These are phyloP conservation scores for Lablab purpureus DNA, from an alignment of 306 rosid species.

Conservation along the genomic window DNA sequence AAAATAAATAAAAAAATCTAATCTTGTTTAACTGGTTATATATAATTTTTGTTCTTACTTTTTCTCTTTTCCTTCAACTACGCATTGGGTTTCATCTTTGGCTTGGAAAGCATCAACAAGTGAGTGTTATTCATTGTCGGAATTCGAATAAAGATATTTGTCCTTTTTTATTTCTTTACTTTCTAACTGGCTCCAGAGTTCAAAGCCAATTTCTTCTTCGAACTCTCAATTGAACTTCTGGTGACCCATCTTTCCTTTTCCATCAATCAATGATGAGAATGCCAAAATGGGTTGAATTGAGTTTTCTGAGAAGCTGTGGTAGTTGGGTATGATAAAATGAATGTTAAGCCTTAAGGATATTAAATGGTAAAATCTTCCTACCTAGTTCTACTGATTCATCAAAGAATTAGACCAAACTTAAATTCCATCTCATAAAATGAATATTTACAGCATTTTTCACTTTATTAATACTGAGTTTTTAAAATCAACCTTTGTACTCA, in stretches of 20 bases:
- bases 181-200: neutral
- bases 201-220: constrained; percentile 10
- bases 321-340: neutral
- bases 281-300: neutral
- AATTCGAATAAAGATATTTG: constrained; percentile 6
- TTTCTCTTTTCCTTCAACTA: constrained; percentile 2
- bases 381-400: neutral
- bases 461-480: neutral
- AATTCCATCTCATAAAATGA: neutral
- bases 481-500: neutral
- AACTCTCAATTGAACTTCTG: constrained; percentile 19
- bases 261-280: constrained; percentile 24
- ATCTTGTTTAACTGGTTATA: neutral
- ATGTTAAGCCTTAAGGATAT: neutral
- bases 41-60: neutral
- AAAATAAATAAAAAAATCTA: no score
- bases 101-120: constrained; percentile 27
- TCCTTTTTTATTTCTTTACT: constrained; percentile 11
- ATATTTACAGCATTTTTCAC: neutral
- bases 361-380: neutral
- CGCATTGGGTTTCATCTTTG: constrained; percentile 23
- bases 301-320: neutral
- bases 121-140: constrained; percentile 6
- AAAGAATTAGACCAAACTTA: neutral
- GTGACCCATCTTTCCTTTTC: neutral